phyloP scores from a whole-genome alignment of 2,329 filamentous ascomycete species.

The Tolypocladium cylindrosporum region DNA sequence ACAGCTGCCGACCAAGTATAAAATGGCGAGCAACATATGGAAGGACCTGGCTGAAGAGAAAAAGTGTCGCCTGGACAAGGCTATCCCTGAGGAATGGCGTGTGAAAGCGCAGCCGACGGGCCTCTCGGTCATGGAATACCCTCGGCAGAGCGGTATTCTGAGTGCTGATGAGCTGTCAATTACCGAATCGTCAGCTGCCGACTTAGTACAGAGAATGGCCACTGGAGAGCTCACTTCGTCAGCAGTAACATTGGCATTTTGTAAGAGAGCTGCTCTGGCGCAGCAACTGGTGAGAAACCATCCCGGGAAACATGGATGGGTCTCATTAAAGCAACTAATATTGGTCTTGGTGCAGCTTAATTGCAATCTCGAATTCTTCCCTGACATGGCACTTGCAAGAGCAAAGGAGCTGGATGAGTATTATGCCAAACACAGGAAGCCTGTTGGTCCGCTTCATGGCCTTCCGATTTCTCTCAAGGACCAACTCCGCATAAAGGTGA shows the following conservation, averaged over 20 bases:
- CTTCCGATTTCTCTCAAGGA: conserved; percentile 45
- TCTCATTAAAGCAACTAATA: not conserved
- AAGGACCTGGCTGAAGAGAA: conserved; percentile 4
- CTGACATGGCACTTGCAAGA: conserved; percentile 31
- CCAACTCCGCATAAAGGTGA: conserved; percentile 26
- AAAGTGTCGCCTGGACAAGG: conserved; percentile 5
- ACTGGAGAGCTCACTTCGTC: conserved; percentile 19
- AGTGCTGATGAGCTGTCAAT: conserved; percentile 39
- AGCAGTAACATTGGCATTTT: conserved; percentile 28
- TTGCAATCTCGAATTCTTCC: conserved; percentile 30
- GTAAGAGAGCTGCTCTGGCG: conserved; percentile 37
- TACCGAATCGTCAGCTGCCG: conserved; percentile 37
- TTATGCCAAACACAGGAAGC: conserved; percentile 25
- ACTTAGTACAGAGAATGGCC: conserved; percentile 22
- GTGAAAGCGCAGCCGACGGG: not conserved
- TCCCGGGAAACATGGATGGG: conserved; percentile 2
- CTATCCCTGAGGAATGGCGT: conserved; percentile 6
- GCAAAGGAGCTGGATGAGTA: conserved; percentile 38
- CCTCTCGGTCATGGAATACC: conserved; percentile 3
- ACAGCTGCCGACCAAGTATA: too few species aligned
- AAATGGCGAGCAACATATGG: not conserved
- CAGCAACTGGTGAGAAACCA: conserved; percentile 38
- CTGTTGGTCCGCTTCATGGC: conserved; percentile 51
- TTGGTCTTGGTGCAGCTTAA: not conserved
- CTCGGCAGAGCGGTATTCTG: conserved; percentile 31